phyloP scores from a whole-genome alignment of 768 basidiomycete genomes.

The Boletus fagicola region DNA sequence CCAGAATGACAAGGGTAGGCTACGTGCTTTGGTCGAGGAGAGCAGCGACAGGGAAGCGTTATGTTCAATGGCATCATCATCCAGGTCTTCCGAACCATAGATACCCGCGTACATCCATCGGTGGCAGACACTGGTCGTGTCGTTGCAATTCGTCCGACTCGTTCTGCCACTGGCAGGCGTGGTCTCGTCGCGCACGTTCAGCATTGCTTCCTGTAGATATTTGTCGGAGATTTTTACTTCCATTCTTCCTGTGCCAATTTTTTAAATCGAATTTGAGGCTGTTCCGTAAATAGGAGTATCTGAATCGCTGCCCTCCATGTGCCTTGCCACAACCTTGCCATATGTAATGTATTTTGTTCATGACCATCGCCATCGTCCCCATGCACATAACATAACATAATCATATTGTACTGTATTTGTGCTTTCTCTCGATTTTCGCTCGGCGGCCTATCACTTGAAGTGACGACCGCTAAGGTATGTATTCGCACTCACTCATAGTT shows the following conservation, averaged over 20 bases:
- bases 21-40: slow-evolving; percentile 56
- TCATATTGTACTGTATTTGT: no score
- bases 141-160: background rate
- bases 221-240: background rate
- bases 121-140: background rate
- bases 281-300: background rate
- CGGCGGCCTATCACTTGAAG: no score
- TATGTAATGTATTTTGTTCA: no score
- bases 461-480: no score
- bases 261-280: background rate
- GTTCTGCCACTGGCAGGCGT: background rate
- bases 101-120: background rate
- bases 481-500: no score
- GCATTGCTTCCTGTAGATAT: background rate
- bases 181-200: background rate
- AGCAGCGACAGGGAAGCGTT: slow-evolving; percentile 52
- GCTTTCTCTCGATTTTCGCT: no score
- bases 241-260: background rate
- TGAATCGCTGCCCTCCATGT: no score
- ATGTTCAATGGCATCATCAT: slow-evolving; percentile 36
- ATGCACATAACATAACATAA: no score
- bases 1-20: slow-evolving; percentile 46
- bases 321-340: no score
- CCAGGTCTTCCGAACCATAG: background rate
- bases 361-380: no score